Base-by-base conservation (phyloP, 1,284 basidiomycete genomes). In the Ganoderma lingzhi region DNA sequence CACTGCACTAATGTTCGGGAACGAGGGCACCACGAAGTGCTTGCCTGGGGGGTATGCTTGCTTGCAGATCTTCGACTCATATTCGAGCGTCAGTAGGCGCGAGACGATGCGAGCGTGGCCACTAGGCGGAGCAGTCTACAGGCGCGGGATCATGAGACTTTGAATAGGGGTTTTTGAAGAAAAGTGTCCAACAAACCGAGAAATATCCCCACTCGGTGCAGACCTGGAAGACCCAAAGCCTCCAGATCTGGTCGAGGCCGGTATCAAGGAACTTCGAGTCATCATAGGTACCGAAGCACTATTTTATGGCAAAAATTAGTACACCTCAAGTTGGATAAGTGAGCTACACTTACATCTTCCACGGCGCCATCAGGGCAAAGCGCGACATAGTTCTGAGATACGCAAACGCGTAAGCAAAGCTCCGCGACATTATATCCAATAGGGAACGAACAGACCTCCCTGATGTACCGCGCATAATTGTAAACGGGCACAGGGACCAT, bases 151-250 rank as follows among this genome's bases (percentile, higher is more conserved):
- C 23, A 9, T 51, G 17, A 63, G 35, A 56, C 30, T 56, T 12
- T 3, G 17, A 32, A 8, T 14, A 23, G 2, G 2, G 53, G 1
- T 5, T 9, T 6, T n/a, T 17, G 10, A 51, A 53, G 15, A 45
- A 35, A 28, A n/a, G 39, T 32, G 19, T 3, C 4, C 2, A 3
- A 76, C 83, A 30, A 73, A 92, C 92, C 4, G 83, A 86, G 78
- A 97, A 96, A 81, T 96, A 98, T 1, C 96, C 97, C 96, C 96
- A 98, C 77, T 97, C 90, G 0, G 93, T 96, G 82, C 96, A 98
- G 68, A 92, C 90, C 80, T 98, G 96, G 87, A 96, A 99, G 2
- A 86, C 79, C 97, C 97, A 99, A 14, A 93, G 84, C 56, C 96
- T 86, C 95, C 95, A 97, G 0, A 85, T 86, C 78, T 94, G 87